Base-by-base conservation (phyloP, 305 asterid species). In the Fraxinus dipetala region DNA sequence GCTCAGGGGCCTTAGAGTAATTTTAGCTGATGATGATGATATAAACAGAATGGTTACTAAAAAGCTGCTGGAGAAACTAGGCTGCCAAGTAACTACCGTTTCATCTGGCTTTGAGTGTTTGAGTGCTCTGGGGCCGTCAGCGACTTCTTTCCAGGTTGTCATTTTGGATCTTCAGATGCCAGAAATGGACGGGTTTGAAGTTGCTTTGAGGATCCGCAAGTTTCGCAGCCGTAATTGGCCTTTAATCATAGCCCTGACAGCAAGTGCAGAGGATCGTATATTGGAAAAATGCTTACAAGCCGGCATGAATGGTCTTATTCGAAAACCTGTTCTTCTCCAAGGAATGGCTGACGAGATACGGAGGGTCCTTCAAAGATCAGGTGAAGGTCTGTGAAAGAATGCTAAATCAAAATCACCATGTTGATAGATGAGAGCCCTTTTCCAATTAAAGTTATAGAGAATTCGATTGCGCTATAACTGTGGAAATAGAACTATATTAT, bases 21-120 rank as follows among this genome's bases (percentile, higher is more conserved):
- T 94, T 30, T 45, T 96, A 77, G 98, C 92, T 4, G 99, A 96
- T 80, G 87, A 91, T 1, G 98, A 96, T 56, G 94, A 93, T 30
- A 28, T 90, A 80, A 94, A 94, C 84, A 83, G 98, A 84, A 93
- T 93, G 16, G 98, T 96, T 14, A 93, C 95, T 0, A 85, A 86
- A 32, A 93, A 89, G 78, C 84, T 96, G 83, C 98, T 96, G 0
- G 97, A 94, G 90, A 96, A 92, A 84, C 82, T 94, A 5, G 98
- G 98, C 24, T 96, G 98, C 85, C 77, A 75, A 1, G 98, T 96
- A 43, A 75, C 95, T 28, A 35, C 92, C 4, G 97, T 91, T 56
- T 89, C 97, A 6, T 90, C 98, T 51, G 99, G 98, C 75, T 91
- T 83, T 16, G 95, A 91, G 76, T 96, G 98, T 88, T 90, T 96